Conservation (phyloP, 345 rosid species). For the Xanthoceras sorbifolium region DNA sequence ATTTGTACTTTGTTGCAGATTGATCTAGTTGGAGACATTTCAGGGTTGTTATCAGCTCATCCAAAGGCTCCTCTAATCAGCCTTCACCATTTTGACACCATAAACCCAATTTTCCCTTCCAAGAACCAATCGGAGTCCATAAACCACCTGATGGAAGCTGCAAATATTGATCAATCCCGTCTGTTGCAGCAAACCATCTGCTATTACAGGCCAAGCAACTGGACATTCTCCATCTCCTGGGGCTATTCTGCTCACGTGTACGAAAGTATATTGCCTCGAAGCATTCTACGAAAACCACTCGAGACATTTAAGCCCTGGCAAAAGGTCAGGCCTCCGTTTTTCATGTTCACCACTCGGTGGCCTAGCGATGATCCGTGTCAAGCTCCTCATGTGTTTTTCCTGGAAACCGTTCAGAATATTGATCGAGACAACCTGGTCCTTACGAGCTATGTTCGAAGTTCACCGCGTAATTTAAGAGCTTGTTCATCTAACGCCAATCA, state of each 20-base stretch:
- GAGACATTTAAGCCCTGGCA: slow-evolving; percentile 61
- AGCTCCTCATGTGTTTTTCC: slow-evolving; percentile 65
- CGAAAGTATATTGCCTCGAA: too few species aligned
- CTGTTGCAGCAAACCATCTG: slow-evolving; percentile 65
- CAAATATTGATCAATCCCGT: slow-evolving; percentile 51
- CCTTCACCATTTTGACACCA: slow-evolving; percentile 63
- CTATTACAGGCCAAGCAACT: slow-evolving; percentile 47
- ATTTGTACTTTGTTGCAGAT: slow-evolving; percentile 39
- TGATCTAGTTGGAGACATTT: slow-evolving; percentile 61
- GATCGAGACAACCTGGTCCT: slow-evolving; percentile 25
- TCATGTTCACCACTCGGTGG: slow-evolving; percentile 53
- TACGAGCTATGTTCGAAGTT: slow-evolving; percentile 37
- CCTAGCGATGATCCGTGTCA: slow-evolving; percentile 44
- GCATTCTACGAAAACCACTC: slow-evolving; percentile 44
- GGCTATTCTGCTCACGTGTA: slow-evolving; percentile 59
- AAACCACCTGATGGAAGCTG: slow-evolving; percentile 60
- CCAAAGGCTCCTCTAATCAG: slow-evolving; percentile 53
- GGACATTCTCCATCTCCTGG: slow-evolving; percentile 71
- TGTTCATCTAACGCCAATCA: slow-evolving; percentile 48
- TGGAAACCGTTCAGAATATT: slow-evolving; percentile 39
- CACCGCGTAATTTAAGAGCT: slow-evolving; percentile 31
- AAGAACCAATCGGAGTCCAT: slow-evolving; percentile 49
- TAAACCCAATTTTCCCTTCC: slow-evolving; percentile 68
- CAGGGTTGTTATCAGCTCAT: slow-evolving; percentile 71
- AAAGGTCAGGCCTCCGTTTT: slow-evolving; percentile 37